These are phyloP conservation scores for Austroboletus niveus DNA, from an alignment of 1,284 basidiomycete genomes.

Conservation along the genomic window DNA sequence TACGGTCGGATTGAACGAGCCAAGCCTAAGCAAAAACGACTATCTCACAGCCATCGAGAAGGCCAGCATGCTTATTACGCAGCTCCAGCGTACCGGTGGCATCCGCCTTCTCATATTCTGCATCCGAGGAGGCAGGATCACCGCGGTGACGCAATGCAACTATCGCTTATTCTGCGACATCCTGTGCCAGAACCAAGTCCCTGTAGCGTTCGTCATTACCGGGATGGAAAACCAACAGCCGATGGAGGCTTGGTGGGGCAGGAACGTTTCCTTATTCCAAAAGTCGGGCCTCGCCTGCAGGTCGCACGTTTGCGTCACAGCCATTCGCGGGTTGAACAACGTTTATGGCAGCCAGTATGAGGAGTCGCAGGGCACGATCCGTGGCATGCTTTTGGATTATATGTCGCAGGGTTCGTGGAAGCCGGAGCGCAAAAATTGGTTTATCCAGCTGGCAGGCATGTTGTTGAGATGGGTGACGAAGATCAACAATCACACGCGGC, in stretches of 20 bases:
- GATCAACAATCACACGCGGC: constrained; percentile 5
- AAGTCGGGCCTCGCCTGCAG: constrained; percentile 12
- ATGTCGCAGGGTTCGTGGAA: constrained; percentile 20
- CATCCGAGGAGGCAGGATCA: constrained; percentile 28
- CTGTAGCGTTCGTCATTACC: constrained; percentile 26
- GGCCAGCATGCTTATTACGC: constrained; percentile 19
- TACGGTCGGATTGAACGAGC: constrained; percentile 24
- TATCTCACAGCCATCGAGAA: constrained; percentile 22
- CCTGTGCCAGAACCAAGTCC: constrained; percentile 25
- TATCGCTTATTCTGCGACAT: constrained; percentile 27
- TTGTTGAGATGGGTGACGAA: constrained; percentile 19
- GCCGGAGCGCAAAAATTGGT: constrained; percentile 18
- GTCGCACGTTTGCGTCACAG: constrained; percentile 25
- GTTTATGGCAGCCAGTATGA: constrained; percentile 15
- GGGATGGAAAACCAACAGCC: constrained; percentile 23
- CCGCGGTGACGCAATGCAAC: constrained; percentile 17
- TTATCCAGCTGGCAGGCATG: constrained; percentile 22
- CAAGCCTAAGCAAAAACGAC: constrained; percentile 12
- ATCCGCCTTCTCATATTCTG: constrained; percentile 28
- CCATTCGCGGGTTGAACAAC: constrained; percentile 9
- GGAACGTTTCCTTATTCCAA: constrained; percentile 11
- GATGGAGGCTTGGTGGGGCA: constrained; percentile 27
- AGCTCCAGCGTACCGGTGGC: constrained; percentile 25
- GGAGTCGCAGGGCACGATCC: constrained; percentile 14
- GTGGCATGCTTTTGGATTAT: constrained; percentile 17